These are phyloP conservation scores for Cyclotella sp. DNA, from an alignment of 108 stramenopile species.

Conservation along the genomic window DNA sequence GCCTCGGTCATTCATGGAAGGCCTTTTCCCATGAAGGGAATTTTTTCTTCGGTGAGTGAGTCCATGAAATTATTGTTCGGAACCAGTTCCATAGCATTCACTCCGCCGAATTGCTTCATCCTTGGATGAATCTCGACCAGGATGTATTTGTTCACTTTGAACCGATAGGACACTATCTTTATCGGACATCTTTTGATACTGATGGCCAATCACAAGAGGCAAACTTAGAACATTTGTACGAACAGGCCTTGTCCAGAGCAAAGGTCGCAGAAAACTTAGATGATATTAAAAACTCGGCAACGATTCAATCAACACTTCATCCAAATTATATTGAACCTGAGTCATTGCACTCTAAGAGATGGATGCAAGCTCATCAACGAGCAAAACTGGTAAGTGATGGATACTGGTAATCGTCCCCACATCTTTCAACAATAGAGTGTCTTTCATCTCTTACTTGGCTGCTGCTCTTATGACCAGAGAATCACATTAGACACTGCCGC, in stretches of 20 bases:
- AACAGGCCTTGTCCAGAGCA: conserved; percentile 36
- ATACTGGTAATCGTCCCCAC: not conserved
- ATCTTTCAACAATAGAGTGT: not conserved
- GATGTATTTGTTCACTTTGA: conserved; percentile 94
- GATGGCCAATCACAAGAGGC: not conserved
- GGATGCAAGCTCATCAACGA: conserved; percentile 39
- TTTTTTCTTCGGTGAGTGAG: conserved; percentile 47
- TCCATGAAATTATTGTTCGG: not conserved
- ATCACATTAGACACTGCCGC: not conserved
- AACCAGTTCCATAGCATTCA: not conserved
- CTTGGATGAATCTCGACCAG: not conserved
- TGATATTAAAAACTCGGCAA: conserved; percentile 14
- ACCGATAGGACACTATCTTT: conserved; percentile 67
- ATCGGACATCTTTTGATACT: conserved; percentile 16
- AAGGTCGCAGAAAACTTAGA: conserved; percentile 20
- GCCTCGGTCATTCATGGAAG: conserved; percentile 92
- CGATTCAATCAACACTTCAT: conserved; percentile 6
- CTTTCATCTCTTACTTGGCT: not conserved
- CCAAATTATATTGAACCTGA: conserved; percentile 38
- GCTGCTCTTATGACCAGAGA: conserved; percentile 8
- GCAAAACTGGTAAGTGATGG: conserved; percentile 40
- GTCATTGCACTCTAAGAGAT: conserved; percentile 30
- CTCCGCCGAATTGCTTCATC: too few relatives aligned
- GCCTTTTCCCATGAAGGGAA: conserved; percentile 90
- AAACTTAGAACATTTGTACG: conserved; percentile 30